Evolutionary conservation across 805 yeast species (phyloP).

Genomic region (Lipomyces yamanashiensis): DNA sequence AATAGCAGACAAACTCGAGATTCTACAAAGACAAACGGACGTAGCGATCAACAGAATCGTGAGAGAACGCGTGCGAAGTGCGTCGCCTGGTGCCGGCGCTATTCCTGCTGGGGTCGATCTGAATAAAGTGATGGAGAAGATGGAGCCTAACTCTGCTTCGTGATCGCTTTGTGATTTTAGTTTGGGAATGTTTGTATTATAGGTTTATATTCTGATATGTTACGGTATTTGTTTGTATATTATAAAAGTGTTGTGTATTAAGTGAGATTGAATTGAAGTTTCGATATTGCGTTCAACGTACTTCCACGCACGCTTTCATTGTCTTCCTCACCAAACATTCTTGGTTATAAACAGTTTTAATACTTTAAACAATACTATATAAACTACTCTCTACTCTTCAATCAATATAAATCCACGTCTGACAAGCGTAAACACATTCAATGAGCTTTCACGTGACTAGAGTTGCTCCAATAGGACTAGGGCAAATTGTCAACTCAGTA

Average conservation of each 20-base stretch:
- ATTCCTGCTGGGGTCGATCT: constrained; percentile 31
- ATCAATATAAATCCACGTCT: not conserved
- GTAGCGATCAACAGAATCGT: constrained; percentile 49
- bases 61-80: constrained; percentile 44
- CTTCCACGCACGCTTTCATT: not conserved
- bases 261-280: too few species aligned
- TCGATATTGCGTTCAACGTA: too few species aligned
- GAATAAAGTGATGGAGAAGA: constrained; percentile 28
- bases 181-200: not conserved
- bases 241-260: too few species aligned
- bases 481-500: not conserved
- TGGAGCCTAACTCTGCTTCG: not conserved
- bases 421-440: not conserved
- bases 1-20: constrained; percentile 47
- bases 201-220: not conserved
- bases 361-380: too few species aligned
- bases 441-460: not conserved
- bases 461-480: not conserved
- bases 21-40: constrained; percentile 52
- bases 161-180: not conserved
- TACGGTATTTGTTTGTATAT: not conserved
- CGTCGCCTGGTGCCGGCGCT: constrained; percentile 9
- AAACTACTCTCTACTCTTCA: too few species aligned
- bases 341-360: too few species aligned
- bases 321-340: too few species aligned